Conservation (phyloP, 768 basidiomycete species). For the Kwoniella sp. region DNA sequence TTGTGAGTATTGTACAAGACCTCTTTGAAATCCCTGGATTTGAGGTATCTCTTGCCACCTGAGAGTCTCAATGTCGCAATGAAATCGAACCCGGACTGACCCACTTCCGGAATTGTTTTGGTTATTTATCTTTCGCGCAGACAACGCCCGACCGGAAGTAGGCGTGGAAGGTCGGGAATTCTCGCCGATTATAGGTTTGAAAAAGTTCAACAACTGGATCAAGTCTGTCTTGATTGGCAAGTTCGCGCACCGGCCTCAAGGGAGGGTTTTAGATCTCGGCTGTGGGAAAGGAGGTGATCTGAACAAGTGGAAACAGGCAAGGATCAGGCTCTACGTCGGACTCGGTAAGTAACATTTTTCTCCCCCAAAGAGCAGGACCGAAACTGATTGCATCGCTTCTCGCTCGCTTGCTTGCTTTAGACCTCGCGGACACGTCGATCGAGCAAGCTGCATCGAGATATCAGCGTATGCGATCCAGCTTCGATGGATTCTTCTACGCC, state of each 20-base stretch:
- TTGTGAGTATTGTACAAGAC: too few species aligned
- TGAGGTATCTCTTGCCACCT: not conserved
- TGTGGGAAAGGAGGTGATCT: constrained; percentile 99
- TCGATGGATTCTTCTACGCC: constrained; percentile 78
- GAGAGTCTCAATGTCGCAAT: too few species aligned
- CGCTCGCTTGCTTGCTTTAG: constrained; percentile 61
- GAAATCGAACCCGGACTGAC: too few species aligned
- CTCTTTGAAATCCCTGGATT: too few species aligned
- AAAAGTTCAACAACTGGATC: constrained; percentile 99
- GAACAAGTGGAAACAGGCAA: constrained; percentile 90
- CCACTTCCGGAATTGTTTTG: not conserved
- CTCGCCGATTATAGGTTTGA: constrained; percentile 94
- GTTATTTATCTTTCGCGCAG: constrained; percentile 57
- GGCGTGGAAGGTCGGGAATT: constrained; percentile 79
- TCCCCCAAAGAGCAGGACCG: too few species aligned
- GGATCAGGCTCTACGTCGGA: constrained; percentile 74
- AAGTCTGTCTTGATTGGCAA: constrained; percentile 94
- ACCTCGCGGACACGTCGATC: constrained; percentile 85
- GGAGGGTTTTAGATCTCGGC: constrained; percentile 91
- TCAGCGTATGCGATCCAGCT: constrained; percentile 62
- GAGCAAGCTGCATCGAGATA: constrained; percentile 81
- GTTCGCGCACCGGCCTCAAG: constrained; percentile 73
- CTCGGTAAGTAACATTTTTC: constrained; percentile 64
- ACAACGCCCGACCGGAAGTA: constrained; percentile 90
- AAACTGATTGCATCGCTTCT: not conserved